Base-by-base conservation (phyloP, 768 basidiomycete species). In the Lentinula sp. region DNA sequence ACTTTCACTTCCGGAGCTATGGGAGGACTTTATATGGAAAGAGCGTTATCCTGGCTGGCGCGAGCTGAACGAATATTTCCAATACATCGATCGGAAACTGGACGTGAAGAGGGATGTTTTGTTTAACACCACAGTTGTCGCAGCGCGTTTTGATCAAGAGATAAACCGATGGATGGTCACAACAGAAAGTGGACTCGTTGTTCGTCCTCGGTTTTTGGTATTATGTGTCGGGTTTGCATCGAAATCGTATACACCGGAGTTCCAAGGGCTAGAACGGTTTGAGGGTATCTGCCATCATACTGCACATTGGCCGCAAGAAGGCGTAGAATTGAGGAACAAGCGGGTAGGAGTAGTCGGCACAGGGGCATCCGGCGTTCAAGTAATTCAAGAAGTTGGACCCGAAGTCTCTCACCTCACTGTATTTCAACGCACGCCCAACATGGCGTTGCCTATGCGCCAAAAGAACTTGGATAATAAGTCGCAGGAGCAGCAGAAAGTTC, bases 401-500 rank as follows among this genome's bases (percentile, higher is more conserved):
- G 18, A 66, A 10, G 67, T 63, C 2, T 43, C 62, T 1, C 65
- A 69, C 50, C 64, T 71, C 37, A 68, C 67, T 8, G 68, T 70
- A 39, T 72, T 70, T 64, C 71, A 72, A 62, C 69, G 71, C 8
- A 70, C 69, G 10, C 68, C 69, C 0, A 69, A 70, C 28, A 58
- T 69, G 18, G 65, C 69, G 1, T 23, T 71, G 36, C 68, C 69
- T 1, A 66, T 71, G 69, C 50, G 39, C 2, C 66, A 70, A 53
- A 53, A 59, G 16, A 57, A 61, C 35, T 28, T 68, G 10, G 61
- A 61, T 32, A 48, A 4, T 15, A 62, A 56, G 20, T 50, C 49
- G 33, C 66, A 67, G 43, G 62, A 43, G 2, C 6, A 64, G 63
- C 32, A 42, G 36, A 65, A 63, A 63, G 67, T 63, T 48, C 36